Base-by-base conservation (phyloP, 1,284 basidiomycete genomes). In the Xerocomus minutiporus region DNA sequence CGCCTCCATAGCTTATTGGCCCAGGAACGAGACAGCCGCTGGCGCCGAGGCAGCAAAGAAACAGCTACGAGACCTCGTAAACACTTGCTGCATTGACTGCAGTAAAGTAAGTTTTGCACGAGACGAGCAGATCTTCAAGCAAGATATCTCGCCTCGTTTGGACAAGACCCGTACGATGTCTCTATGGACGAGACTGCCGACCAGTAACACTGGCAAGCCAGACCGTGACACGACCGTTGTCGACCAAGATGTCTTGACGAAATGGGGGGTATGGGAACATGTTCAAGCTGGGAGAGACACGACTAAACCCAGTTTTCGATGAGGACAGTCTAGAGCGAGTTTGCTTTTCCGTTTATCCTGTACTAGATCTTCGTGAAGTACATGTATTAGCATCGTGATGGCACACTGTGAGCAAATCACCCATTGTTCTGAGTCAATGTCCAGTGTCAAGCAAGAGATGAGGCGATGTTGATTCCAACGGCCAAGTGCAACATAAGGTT, bases 81-180 rank as follows among this genome's bases (percentile, higher is more conserved):
- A 62, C 15, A 43, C 53, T 15, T 50, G 48, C 25, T 67, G 63
- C 50, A 64, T 67, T 7, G 61, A 64, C 32, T 66, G 54, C 53
- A 60, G 54, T 17, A 50, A 57, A 42, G 51, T 8, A 20, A 50
- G 46, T 15, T 34, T 54, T 7, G 9, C 39, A n/a, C 51, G 38
- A 29, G 39, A 43, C 52, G 52, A 57, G 34, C 51, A 12, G 1
- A 46, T 62, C 36, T 67, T 66, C 41, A 48, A 36, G 12, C 49
- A 39, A 8, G 12, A 43, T 3, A 44, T 44, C 29, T 36, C 46
- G 32, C 48, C 36, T 23, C 44, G 35, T 36, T 31, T 43, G 20
- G 46, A 51, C 38, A 59, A 23, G 56, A 43, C 15, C 4, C 6
- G 23, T 26, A 8, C 47, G 4, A 25, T 41, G 11, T 25, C 49